Evolutionary conservation across 495 filamentous ascomycete species (phyloP), one percentile per base, ranked within the genome.

Genomic region (Aspergillus asperescens): DNA sequence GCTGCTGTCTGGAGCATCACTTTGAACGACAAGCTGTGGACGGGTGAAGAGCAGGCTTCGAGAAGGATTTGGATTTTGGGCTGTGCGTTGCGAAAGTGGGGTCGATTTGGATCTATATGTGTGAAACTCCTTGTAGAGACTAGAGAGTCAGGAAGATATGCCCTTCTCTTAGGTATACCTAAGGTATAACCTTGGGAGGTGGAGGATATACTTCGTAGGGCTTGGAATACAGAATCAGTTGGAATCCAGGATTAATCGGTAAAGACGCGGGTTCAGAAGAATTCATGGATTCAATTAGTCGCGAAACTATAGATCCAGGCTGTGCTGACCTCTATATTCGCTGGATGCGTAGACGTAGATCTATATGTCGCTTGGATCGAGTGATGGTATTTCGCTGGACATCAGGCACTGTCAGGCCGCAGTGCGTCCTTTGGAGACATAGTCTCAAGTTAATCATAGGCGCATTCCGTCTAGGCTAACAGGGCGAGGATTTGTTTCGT

Each of bases 361-460:
- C 45, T 48, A 48, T 27, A 37, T 37, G 22, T 20, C 20, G 43
- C 19, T 40, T 27, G 15, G 9, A 28, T 18, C 15, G 7, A 37
- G 29, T 22, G 25, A 15, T 35, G 5, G n/a, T n/a, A 35, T 38
- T 24, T 13, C 23, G 45, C 19, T 48, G 35, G 42, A 37, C 27
- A 45, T 60, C 57, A 56, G 57, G 54, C 61, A 62, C 56, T 60
- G 54, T 67, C 62, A 63, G 67, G 64, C 65, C 64, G 64, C 62
- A 46, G 61, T 66, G 62, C 60, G 62, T 65, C 57, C 41, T 52
- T 54, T 47, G 41, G 16, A 47, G 42, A 29, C 29, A 44, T 29
- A 8, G 44, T 34, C 29, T 47, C 19, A 23, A 29, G 29, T 35
- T 35, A 47, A 52, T 45, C 40, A 45, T 35, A 45, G n/a, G n/a